Conservation (phyloP, 192 early-diverging fungal genomes). For the Paraglomus brasilianum region DNA sequence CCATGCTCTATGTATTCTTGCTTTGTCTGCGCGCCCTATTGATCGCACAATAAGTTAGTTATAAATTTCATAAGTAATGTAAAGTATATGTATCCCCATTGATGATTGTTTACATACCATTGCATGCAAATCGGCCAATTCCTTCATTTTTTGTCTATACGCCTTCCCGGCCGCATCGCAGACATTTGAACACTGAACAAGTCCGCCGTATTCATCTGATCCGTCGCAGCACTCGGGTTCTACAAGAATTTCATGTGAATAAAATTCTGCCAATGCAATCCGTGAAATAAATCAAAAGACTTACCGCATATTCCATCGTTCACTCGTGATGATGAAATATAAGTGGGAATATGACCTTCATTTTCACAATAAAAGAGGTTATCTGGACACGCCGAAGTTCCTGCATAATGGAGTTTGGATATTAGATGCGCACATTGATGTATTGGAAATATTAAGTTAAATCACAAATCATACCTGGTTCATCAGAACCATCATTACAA, state of each 20-base stretch:
- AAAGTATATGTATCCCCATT: too few species aligned
- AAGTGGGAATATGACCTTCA: slow-evolving; percentile 63
- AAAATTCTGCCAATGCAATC: too few species aligned
- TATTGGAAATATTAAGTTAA: not conserved
- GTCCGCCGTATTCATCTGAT: slow-evolving; percentile 75
- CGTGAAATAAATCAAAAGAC: slow-evolving; percentile 3
- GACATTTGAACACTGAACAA: slow-evolving; percentile 66
- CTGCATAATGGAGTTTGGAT: slow-evolving; percentile 36
- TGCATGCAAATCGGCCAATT: slow-evolving; percentile 28
- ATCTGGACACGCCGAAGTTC: slow-evolving; percentile 89
- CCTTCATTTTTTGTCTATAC: slow-evolving; percentile 40
- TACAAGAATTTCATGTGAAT: not conserved
- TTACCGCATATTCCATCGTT: slow-evolving; percentile 94
- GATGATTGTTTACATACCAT: slow-evolving; percentile 33
- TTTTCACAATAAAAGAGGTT: slow-evolving; percentile 83
- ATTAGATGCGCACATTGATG: not conserved
- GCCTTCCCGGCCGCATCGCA: slow-evolving; percentile 64
- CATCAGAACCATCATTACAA: slow-evolving; percentile 91
- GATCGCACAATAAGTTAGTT: not conserved
- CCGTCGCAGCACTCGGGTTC: slow-evolving; percentile 95
- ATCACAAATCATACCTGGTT: slow-evolving; percentile 64
- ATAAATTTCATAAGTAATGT: not conserved
- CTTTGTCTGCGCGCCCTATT: slow-evolving; percentile 24
- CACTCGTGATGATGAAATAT: slow-evolving; percentile 69
- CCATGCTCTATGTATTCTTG: slow-evolving; percentile 38